A percentile compares a stretch with the other conserved stretches of the same genome.
phyloP scores from a whole-genome alignment of 805 yeast genomes.

The Saturnispora hagleri region DNA sequence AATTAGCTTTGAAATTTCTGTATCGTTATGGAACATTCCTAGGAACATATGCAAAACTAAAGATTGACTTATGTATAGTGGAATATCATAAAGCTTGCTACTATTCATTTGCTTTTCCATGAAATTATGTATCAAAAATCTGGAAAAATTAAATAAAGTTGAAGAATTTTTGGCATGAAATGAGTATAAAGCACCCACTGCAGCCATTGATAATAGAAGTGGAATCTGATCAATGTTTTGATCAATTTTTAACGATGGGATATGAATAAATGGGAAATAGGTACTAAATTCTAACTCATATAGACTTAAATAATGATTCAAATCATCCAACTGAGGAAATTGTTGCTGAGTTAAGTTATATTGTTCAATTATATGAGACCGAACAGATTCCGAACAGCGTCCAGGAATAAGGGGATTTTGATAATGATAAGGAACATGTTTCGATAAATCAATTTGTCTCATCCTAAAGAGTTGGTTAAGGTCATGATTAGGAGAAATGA shows the following conservation, averaged over 20 bases:
- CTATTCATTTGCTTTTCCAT: constrained; percentile 42
- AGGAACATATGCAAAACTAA: constrained; percentile 46
- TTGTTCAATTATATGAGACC: constrained; percentile 42
- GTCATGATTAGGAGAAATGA: constrained; percentile 29
- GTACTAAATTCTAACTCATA: constrained; percentile 71
- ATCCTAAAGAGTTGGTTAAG: constrained; percentile 53
- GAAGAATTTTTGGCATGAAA: constrained; percentile 73
- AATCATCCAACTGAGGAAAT: constrained; percentile 67
- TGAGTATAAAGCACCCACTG: constrained; percentile 82
- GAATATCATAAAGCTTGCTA: constrained; percentile 45
- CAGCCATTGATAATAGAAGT: constrained; percentile 67
- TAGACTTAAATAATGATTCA: constrained; percentile 66
- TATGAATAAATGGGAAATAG: constrained; percentile 78
- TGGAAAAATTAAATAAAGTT: constrained; percentile 56
- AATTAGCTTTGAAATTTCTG: constrained; percentile 39
- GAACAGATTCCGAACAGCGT: constrained; percentile 41
- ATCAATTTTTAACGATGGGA: constrained; percentile 45
- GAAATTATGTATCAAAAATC: constrained; percentile 55
- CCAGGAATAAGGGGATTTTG: constrained; percentile 24
- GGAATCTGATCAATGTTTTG: constrained; percentile 49
- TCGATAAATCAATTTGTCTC: constrained; percentile 57
- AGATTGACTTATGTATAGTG: constrained; percentile 48
- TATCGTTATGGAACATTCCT: constrained; percentile 47
- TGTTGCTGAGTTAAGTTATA: constrained; percentile 48
- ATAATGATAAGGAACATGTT: constrained; percentile 31